Percentiles rank a stretch among this genome's conserved stretches.
phyloP scores from a whole-genome alignment of 768 basidiomycete species.

The Rhodocollybia butyracea region DNA sequence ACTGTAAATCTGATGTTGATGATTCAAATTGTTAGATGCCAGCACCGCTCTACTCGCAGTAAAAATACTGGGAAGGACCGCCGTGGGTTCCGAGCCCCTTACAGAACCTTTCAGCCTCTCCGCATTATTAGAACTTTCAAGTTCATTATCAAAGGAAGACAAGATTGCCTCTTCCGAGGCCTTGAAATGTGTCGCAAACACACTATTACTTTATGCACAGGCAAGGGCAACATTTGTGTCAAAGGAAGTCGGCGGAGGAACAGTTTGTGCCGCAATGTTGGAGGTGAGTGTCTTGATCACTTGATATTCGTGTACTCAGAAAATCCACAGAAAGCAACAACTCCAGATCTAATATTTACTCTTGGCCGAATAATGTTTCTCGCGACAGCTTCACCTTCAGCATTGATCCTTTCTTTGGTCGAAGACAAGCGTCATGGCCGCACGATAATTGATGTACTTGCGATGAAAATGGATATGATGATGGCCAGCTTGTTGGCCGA shows the following conservation, averaged over 20 bases:
- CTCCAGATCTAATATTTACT: constrained; percentile 68
- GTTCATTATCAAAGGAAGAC: constrained; percentile 49
- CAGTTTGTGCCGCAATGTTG: constrained; percentile 49
- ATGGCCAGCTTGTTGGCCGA: constrained; percentile 45
- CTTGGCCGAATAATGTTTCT: constrained; percentile 76
- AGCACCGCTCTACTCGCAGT: constrained; percentile 64
- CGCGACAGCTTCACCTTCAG: constrained; percentile 52
- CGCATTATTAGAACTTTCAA: constrained; percentile 50
- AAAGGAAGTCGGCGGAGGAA: constrained; percentile 62
- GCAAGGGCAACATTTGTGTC: constrained; percentile 57
- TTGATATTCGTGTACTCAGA: neutral
- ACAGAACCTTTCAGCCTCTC: constrained; percentile 53
- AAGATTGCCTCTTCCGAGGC: constrained; percentile 64
- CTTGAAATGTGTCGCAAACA: constrained; percentile 75
- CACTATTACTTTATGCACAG: constrained; percentile 63
- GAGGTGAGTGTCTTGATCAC: constrained; percentile 40
- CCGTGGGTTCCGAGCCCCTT: constrained; percentile 62
- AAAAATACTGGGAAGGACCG: constrained; percentile 73
- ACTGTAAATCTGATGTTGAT: constrained; percentile 4
- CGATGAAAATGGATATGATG: constrained; percentile 57
- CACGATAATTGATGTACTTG: constrained; percentile 60
- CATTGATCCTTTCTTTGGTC: constrained; percentile 56
- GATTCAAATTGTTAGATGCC: constrained; percentile 47
- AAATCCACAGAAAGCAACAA: constrained; percentile 50
- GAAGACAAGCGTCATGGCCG: constrained; percentile 58